Base-by-base conservation (phyloP, 148 eudicot species). In the Talinum fruticosum region DNA sequence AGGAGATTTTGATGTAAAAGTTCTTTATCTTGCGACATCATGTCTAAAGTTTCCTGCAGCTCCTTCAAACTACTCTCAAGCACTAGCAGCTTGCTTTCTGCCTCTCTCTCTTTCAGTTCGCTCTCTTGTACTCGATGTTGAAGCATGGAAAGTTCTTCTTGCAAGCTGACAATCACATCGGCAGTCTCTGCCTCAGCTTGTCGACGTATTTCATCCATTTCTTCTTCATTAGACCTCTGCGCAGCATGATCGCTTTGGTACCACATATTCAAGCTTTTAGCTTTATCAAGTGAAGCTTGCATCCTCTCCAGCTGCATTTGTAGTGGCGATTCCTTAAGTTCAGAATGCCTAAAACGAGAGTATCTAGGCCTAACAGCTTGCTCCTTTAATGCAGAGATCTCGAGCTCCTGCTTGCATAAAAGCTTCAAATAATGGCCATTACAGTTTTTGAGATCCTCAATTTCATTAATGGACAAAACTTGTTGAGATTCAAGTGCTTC, bases 141-240 rank as follows among this genome's bases (percentile, higher is more conserved):
- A 84, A 96, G 91, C 80, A 76, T 78, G 64, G 86, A 80, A 65
- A 96, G 92, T 81, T 96, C 97, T 82, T 91, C 99, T 82, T 96
- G 98, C 90, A 96, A 79, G 89, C 90, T 90, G 70, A 96, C 90
- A 69, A 96, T 96, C 76, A 93, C 99, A 78, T 91, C 92, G 70
- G 98, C 99, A 76, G 99, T 96, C 87, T 93, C 98, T 57, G 90
- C 98, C 84, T 96, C 99, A 68, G 87, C 99, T 82, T 96, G 99
- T 76, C 81, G 82, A 26, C 97, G 91, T 41, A 86, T 79, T 86
- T 88, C 92, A 67, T 96, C 98, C 92, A 89, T 91, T 82, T 93
- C 98, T 78, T 89, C 91, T 84, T 96, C 91, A 79, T 87, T 84
- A 35, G 92, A 79, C 72, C 66, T 87, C 79, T 89, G 89, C 75